Evolutionary conservation across 352 stramenopile species (phyloP).

Genomic region (Pythium myriotylum): DNA sequence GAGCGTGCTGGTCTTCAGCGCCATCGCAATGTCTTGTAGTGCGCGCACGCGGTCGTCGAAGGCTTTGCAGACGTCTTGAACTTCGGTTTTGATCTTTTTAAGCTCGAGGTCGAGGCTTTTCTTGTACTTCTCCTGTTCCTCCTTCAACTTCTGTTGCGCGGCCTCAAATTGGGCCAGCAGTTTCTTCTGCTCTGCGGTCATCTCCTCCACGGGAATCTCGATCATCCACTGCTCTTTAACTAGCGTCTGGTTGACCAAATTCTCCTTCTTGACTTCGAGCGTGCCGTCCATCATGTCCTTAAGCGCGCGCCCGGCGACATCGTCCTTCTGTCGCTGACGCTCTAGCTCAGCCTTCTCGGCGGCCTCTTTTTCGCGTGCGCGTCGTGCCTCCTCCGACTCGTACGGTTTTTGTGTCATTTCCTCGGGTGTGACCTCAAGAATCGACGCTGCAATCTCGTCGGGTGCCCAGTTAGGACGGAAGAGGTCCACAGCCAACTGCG

Average conservation of each 20-base stretch:
- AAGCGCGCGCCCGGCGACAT: conserved; percentile 78
- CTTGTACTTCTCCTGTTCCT: conserved; percentile 91
- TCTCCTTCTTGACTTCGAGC: conserved; percentile 89
- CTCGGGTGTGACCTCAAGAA: conserved; percentile 61
- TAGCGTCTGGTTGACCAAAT: conserved; percentile 52
- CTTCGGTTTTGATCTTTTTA: conserved; percentile 65
- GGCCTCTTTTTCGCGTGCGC: conserved; percentile 48
- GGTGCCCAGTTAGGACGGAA: conserved; percentile 55
- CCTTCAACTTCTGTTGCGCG: conserved; percentile 63
- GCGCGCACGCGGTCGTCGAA: conserved; percentile 88
- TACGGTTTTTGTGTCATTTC: conserved; percentile 90
- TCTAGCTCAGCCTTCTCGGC: conserved; percentile 40
- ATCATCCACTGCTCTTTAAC: conserved; percentile 91
- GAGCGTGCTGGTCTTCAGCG: conserved; percentile 32
- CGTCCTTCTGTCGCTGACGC: conserved; percentile 73
- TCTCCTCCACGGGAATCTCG: conserved; percentile 53
- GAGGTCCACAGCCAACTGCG: conserved; percentile 30
- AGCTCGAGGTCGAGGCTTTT: conserved; percentile 86
- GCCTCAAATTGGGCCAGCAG: conserved; percentile 49
- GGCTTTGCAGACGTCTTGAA: conserved; percentile 73
- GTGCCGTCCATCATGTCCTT: conserved; percentile 95
- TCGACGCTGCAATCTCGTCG: conserved; percentile 66
- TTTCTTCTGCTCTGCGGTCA: conserved; percentile 67
- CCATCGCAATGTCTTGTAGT: conserved; percentile 33
- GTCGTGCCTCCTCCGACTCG: conserved; percentile 68